A percentile compares a stretch with the other conserved stretches of the same genome.
phyloP scores from a whole-genome alignment of 768 basidiomycete genomes.

The Termitomyces titanicus region DNA sequence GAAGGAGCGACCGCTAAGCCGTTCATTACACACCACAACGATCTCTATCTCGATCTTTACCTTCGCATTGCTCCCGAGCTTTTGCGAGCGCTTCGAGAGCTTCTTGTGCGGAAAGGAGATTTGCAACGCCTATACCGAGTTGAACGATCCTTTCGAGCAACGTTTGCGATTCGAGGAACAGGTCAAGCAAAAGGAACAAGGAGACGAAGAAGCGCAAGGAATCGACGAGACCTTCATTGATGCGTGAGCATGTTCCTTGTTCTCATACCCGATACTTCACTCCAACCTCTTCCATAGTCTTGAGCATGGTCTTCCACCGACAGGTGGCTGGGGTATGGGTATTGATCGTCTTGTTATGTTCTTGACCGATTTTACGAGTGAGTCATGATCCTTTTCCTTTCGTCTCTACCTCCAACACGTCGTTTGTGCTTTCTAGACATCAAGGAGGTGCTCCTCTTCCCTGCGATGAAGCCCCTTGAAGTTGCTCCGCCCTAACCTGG shows the following conservation, averaged over 20 bases:
- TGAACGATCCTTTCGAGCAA: slow-evolving; percentile 99
- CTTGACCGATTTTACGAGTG: slow-evolving; percentile 93
- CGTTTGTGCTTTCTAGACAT: slow-evolving; percentile 53
- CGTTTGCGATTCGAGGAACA: slow-evolving; percentile 94
- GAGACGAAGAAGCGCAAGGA: slow-evolving; percentile 97
- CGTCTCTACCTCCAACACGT: neutral
- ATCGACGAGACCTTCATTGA: slow-evolving; percentile 95
- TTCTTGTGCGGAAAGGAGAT: slow-evolving; percentile 99
- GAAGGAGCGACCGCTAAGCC: slow-evolving; percentile 99
- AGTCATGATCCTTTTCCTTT: slow-evolving; percentile 18
- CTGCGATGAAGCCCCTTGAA: slow-evolving; percentile 90
- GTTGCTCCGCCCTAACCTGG: slow-evolving; percentile 21
- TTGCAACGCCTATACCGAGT: slow-evolving; percentile 98
- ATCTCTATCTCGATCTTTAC: slow-evolving; percentile 93
- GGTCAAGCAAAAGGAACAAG: slow-evolving; percentile 89
- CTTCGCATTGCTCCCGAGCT: slow-evolving; percentile 97
- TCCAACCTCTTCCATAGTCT: slow-evolving; percentile 45
- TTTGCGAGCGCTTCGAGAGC: slow-evolving; percentile 98
- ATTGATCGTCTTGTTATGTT: slow-evolving; percentile 98
- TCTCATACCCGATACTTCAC: slow-evolving; percentile 5
- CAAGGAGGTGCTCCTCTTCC: slow-evolving; percentile 96
- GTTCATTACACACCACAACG: slow-evolving; percentile 98
- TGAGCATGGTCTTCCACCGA: slow-evolving; percentile 96
- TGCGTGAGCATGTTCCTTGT: slow-evolving; percentile 55
- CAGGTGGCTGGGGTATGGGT: slow-evolving; percentile 96